These are phyloP conservation scores for Annulohypoxylon truncatum DNA, from an alignment of 2,329 filamentous ascomycete genomes.

Conservation along the genomic window DNA sequence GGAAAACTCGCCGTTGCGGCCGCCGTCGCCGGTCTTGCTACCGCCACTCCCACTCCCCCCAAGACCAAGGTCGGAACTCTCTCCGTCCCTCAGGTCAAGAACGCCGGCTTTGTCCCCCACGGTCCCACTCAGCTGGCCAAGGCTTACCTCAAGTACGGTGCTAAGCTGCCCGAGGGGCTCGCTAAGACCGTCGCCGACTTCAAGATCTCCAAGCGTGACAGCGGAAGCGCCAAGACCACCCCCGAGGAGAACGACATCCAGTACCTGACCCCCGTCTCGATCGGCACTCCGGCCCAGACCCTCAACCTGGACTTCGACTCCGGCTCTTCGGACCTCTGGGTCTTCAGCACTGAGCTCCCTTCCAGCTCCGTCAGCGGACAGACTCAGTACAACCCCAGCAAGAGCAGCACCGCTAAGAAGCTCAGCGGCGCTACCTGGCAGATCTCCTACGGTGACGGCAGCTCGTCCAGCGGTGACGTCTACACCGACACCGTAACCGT, in stretches of 20 bases:
- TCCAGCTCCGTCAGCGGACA: constrained; percentile 45
- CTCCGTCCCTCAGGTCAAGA: constrained; percentile 45
- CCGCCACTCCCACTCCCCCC: constrained; percentile 39
- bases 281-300: constrained; percentile 51
- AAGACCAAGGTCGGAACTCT: constrained; percentile 43
- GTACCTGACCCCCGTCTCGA: constrained; percentile 49
- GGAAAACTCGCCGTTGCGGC: constrained; percentile 38
- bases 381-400: constrained; percentile 45
- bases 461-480: constrained; percentile 51
- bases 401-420: constrained; percentile 45
- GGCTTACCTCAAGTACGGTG: constrained; percentile 49
- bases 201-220: constrained; percentile 40
- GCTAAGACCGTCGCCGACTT: constrained; percentile 42
- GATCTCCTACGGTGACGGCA: constrained; percentile 51
- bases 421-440: constrained; percentile 46
- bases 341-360: constrained; percentile 48
- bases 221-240: constrained; percentile 44
- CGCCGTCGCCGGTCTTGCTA: constrained; percentile 43
- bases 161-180: constrained; percentile 43
- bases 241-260: constrained; percentile 49
- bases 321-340: constrained; percentile 53
- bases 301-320: constrained; percentile 53
- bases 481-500: constrained; percentile 50
- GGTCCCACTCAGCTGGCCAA: constrained; percentile 46
- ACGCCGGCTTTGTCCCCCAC: constrained; percentile 44